phyloP scores from a whole-genome alignment of 768 basidiomycete genomes.

The Suillus spraguei region DNA sequence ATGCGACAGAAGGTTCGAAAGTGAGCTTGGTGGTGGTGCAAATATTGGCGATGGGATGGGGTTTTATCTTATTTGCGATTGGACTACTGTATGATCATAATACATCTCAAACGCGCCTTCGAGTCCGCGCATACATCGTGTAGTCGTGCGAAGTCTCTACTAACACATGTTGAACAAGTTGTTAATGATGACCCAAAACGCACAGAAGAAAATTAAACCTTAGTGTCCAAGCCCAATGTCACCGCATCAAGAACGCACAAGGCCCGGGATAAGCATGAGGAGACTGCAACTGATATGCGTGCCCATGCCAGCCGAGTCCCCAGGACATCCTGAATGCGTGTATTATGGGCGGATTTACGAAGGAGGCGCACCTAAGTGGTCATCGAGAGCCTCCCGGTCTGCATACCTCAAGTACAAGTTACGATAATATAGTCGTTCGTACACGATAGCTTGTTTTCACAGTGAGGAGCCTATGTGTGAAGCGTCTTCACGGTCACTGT shows the following conservation, averaged over 20 bases:
- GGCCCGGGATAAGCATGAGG: no score
- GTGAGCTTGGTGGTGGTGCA: neutral
- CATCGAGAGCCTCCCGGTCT: no score
- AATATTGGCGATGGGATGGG: no score
- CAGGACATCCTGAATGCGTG: no score
- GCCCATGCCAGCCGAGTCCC: no score
- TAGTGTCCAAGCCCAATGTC: neutral
- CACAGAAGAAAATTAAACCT: no score
- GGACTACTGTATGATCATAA: neutral
- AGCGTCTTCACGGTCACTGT: neutral
- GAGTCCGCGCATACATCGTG: neutral
- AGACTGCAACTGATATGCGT: no score
- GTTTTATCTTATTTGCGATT: neutral
- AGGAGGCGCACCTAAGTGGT: no score
- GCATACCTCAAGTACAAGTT: neutral
- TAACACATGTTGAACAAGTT: neutral
- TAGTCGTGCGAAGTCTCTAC: neutral
- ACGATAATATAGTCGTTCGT: neutral
- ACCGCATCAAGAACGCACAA: no score
- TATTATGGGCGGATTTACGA: no score
- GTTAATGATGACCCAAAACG: neutral
- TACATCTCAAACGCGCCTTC: neutral
- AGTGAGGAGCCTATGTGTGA: neutral
- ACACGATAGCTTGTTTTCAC: neutral
- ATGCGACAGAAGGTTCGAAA: neutral